Conservation (phyloP, 345 rosid species). For the Citrus trifoliata region DNA sequence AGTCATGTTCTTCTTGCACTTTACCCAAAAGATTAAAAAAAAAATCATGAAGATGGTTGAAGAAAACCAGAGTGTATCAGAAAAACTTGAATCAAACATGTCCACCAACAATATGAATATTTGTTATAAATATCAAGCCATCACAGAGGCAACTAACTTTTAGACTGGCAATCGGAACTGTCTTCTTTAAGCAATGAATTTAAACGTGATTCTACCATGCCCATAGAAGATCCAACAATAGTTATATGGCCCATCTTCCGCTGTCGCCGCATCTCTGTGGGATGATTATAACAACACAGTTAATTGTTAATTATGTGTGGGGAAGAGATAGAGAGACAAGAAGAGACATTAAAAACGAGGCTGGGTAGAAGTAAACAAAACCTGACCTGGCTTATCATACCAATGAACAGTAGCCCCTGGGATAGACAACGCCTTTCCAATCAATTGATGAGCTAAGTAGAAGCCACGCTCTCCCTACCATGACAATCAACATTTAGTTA, state of each 20-base stretch:
- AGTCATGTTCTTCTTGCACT: background rate
- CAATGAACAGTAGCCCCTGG: slow-evolving; percentile 89
- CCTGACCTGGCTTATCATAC: slow-evolving; percentile 95
- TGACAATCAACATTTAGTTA: background rate
- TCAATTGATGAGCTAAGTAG: slow-evolving; percentile 53
- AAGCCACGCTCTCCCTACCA: slow-evolving; percentile 83
- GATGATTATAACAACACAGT: slow-evolving; percentile 7
- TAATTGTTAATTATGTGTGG: background rate
- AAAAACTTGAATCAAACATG: background rate
- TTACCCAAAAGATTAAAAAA: background rate
- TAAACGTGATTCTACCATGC: slow-evolving; percentile 56
- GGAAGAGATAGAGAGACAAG: background rate
- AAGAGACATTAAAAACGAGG: background rate
- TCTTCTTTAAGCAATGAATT: slow-evolving; percentile 51
- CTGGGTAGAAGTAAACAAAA: slow-evolving; percentile 2
- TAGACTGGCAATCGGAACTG: slow-evolving; percentile 31
- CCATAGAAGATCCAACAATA: slow-evolving; percentile 68
- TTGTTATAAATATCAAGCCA: background rate
- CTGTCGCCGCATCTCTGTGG: slow-evolving; percentile 83
- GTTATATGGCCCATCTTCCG: slow-evolving; percentile 97
- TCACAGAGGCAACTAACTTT: slow-evolving; percentile 41
- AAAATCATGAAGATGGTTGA: background rate
- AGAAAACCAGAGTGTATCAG: background rate
- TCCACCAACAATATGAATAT: background rate
- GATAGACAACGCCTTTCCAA: slow-evolving; percentile 59